Evolutionary conservation across 2,329 filamentous ascomycete genomes (phyloP).

Genomic region (Hymenotorrendiella dingleyae): DNA sequence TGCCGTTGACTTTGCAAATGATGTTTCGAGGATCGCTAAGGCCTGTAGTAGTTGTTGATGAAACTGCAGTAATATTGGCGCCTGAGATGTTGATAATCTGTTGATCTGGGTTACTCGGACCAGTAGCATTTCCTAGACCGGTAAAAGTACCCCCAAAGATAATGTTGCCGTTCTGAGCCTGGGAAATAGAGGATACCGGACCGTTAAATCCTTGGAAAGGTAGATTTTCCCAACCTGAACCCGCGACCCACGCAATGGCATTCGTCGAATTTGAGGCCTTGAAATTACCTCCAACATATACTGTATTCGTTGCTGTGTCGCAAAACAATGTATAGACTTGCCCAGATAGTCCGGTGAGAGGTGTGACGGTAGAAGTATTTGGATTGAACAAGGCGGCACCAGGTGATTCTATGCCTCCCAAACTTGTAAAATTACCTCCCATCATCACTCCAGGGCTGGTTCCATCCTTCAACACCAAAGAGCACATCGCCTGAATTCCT

Average conservation of each 20-base stretch:
- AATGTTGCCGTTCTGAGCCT: constrained; percentile 74
- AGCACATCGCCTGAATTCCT: constrained; percentile 83
- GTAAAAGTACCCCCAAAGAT: constrained; percentile 90
- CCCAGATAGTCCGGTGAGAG: constrained; percentile 76
- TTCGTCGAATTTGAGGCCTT: constrained; percentile 77
- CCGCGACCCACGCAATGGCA: constrained; percentile 73
- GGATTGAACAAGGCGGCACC: constrained; percentile 80
- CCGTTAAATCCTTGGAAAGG: constrained; percentile 95
- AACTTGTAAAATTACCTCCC: constrained; percentile 91
- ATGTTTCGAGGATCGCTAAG: constrained; percentile 76
- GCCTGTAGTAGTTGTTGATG: constrained; percentile 54
- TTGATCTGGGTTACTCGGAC: constrained; percentile 58
- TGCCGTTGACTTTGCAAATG: constrained; percentile 66
- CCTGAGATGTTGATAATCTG: constrained; percentile 80
- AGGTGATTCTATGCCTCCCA: constrained; percentile 69
- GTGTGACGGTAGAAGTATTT: constrained; percentile 60
- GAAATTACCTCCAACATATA: constrained; percentile 89
- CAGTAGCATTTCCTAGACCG: constrained; percentile 74
- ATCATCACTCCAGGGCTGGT: constrained; percentile 70
- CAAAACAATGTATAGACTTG: constrained; percentile 79
- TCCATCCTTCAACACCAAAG: constrained; percentile 62
- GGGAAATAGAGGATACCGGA: constrained; percentile 78
- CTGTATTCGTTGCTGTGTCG: constrained; percentile 67
- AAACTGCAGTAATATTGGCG: constrained; percentile 65
- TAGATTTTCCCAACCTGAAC: constrained; percentile 67